Evolutionary conservation across 1,284 basidiomycete genomes (phyloP).

Genomic region (Leccinum colubrinum): DNA sequence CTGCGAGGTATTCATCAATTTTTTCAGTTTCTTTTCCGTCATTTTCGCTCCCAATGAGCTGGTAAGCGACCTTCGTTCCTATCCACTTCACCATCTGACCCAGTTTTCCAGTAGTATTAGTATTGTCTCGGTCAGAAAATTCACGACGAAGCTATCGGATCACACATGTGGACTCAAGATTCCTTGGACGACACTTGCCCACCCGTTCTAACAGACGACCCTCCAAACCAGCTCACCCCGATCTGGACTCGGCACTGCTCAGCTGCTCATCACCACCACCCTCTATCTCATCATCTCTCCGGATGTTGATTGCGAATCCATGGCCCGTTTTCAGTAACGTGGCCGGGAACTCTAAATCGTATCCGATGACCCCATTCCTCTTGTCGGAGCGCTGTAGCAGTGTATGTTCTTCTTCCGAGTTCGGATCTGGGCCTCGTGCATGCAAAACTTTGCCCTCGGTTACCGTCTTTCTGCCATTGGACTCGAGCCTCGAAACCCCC

Average conservation of each 20-base stretch:
- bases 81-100: no score
- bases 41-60: background rate
- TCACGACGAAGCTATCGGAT: no score
- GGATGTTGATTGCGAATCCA: background rate
- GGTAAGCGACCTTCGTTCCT: background rate
- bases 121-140: no score
- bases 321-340: no score
- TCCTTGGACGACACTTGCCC: no score
- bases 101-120: no score
- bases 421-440: no score
- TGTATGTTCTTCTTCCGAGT: background rate
- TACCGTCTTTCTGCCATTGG: background rate
- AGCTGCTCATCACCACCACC: background rate
- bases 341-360: no score
- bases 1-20: background rate
- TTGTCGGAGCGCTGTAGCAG: constrained; percentile 12
- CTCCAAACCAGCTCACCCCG: constrained; percentile 16
- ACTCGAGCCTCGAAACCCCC: background rate
- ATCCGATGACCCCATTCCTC: background rate
- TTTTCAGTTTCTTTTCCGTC: background rate
- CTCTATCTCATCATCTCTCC: constrained; percentile 3
- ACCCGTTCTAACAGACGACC: constrained; percentile 8
- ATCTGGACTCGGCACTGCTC: constrained; percentile 12
- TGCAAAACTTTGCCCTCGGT: background rate
- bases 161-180: no score